Conservation (phyloP, 1,139 yeast species). For the Yamadazyma spencermartinsiae region DNA sequence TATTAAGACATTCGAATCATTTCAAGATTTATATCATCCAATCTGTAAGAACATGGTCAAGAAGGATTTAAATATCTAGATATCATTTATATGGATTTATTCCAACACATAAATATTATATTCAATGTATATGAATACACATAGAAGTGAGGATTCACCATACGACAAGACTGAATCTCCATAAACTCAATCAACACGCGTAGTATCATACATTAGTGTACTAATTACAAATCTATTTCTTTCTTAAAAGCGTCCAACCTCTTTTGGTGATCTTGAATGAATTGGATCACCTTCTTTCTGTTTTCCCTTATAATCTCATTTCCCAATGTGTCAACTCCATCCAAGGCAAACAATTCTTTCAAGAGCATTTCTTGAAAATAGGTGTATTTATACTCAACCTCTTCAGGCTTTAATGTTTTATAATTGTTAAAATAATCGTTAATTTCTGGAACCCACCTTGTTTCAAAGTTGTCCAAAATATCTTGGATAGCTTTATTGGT, state of each 20-base stretch:
- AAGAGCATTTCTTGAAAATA: conserved; percentile 67
- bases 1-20: conserved; percentile 24
- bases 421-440: conserved; percentile 40
- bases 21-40: conserved; percentile 35
- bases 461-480: conserved; percentile 44
- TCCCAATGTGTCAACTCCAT: conserved; percentile 57
- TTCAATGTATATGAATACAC: no score
- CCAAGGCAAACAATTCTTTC: conserved; percentile 65
- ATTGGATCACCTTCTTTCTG: conserved; percentile 60
- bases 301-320: conserved; percentile 53
- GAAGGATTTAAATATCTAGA: conserved; percentile 29
- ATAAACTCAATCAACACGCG: no score
- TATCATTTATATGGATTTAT: neutral
- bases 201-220: no score
- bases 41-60: conserved; percentile 38
- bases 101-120: neutral
- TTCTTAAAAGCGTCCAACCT: conserved; percentile 55
- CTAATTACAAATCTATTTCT: conserved; percentile 26
- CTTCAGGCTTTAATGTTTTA: conserved; percentile 34
- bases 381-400: conserved; percentile 51
- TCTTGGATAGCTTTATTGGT: conserved; percentile 43
- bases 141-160: no score
- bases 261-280: conserved; percentile 60
- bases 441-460: conserved; percentile 44
- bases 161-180: no score